Evolutionary conservation across 768 basidiomycete genomes (phyloP), one percentile per base, ranked within the genome.

Genomic region (Phlegmacium glaucopus): DNA sequence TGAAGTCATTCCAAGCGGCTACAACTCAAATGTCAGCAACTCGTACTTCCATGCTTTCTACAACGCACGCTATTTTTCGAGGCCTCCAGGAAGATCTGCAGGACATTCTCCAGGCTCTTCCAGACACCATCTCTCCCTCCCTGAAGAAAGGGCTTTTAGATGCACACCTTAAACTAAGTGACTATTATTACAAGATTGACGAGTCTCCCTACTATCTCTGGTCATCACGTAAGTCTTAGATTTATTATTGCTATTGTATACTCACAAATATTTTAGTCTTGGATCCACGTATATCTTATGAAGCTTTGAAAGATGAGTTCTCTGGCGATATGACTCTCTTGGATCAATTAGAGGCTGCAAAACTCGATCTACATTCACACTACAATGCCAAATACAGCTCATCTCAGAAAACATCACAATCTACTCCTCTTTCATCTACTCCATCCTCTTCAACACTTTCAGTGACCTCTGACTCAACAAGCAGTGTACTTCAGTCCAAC

Each of bases 21-120:
- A 70, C 69, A 1, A 60, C 53, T 0, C 43, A 65, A 16, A 71
- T 71, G 69, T 71, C 66, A 0, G 17, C 51, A 9, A 71, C 67
- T 0, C 63, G 63, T 43, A 13, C 44, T 1, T 55, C 67, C 0
- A 70, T 65, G 58, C 50, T 70, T 0, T 71, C 66, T 1, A 60
- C 60, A 0, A 55, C 57, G 0, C 66, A 67, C 47, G 64, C 67
- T 0, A 53, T 68, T n/a, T 70, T 69, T 39, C 49, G 60, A 1
- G 60, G 62, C 2, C 61, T 72, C 2, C 67, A 71, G 52, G 59
- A 64, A 0, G 40, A 65, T 13, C 25, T 71, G n/a, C 16, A 39
- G 4, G 34, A 29, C 1, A 52, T 61, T 9, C 9, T 15, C n/a
- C n/a, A 4, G 5, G 18, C 32, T 4, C 62, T 68, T 8, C 59